Evolutionary conservation across 345 rosid species (phyloP).

Genomic region (Turritis glabra): DNA sequence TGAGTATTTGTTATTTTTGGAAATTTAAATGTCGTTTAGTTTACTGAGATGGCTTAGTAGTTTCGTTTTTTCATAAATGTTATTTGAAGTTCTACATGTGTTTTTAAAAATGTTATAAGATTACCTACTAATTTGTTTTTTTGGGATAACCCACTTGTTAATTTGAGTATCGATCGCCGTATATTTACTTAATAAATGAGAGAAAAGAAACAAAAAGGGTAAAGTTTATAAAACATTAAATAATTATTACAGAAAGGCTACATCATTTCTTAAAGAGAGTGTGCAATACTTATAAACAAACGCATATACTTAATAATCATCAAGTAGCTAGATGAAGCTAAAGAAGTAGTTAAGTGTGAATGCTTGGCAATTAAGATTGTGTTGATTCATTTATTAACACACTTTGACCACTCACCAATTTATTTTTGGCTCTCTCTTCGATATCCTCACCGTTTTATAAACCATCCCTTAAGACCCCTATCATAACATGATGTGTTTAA

Average conservation of each 20-base stretch:
- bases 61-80: background rate
- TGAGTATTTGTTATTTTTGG: background rate
- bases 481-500: background rate
- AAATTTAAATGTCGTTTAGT: background rate
- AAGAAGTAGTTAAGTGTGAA: conserved; percentile 36
- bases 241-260: background rate
- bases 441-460: background rate
- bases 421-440: conserved; percentile 20
- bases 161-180: background rate
- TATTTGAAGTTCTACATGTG: background rate
- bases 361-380: conserved; percentile 36
- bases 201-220: background rate
- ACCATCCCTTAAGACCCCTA: background rate
- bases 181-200: background rate
- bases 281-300: background rate
- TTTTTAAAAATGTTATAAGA: background rate
- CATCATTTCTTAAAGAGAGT: background rate
- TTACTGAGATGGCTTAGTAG: background rate
- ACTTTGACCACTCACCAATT: conserved; percentile 32
- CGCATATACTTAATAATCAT: conserved; percentile 12
- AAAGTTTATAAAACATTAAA: background rate
- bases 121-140: background rate
- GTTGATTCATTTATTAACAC: conserved; percentile 35
- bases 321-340: conserved; percentile 21
- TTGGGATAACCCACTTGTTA: background rate